Percentiles rank a stretch among this genome's conserved stretches.
Conservation (phyloP, 768 basidiomycete genomes). For the Rhizopogon vulgaris region DNA sequence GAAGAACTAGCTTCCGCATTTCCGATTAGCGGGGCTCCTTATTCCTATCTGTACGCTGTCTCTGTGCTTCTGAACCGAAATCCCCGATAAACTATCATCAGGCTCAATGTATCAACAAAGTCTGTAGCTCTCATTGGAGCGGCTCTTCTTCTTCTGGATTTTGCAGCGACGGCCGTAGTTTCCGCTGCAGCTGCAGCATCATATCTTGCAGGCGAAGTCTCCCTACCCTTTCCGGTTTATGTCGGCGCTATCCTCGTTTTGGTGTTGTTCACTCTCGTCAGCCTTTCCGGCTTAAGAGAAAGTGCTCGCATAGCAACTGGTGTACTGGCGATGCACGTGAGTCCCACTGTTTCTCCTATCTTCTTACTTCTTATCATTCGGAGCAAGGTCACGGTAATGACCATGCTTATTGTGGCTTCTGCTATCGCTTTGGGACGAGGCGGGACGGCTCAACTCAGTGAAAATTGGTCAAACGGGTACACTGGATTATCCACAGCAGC, state of each 20-base stretch:
- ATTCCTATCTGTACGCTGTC: slow-evolving; percentile 53
- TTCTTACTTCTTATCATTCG: neutral
- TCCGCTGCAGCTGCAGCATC: slow-evolving; percentile 68
- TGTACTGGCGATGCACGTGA: slow-evolving; percentile 55
- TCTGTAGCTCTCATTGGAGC: slow-evolving; percentile 59
- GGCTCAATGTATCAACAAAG: slow-evolving; percentile 61
- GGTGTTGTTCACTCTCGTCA: slow-evolving; percentile 44
- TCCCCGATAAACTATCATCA: slow-evolving; percentile 13
- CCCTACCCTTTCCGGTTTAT: slow-evolving; percentile 49
- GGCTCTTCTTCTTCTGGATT: slow-evolving; percentile 64
- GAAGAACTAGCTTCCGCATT: slow-evolving; percentile 65
- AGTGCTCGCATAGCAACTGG: slow-evolving; percentile 54
- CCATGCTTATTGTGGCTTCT: slow-evolving; percentile 44
- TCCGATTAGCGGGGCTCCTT: slow-evolving; percentile 66
- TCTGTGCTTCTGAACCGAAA: neutral
- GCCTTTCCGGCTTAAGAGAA: slow-evolving; percentile 55
- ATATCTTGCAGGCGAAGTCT: slow-evolving; percentile 61
- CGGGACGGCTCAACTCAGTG: slow-evolving; percentile 41
- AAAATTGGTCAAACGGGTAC: slow-evolving; percentile 47
- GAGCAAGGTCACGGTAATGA: slow-evolving; percentile 49
- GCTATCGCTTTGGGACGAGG: slow-evolving; percentile 43
- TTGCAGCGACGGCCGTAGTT: slow-evolving; percentile 60
- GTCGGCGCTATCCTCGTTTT: slow-evolving; percentile 51
- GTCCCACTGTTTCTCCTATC: slow-evolving; percentile 11
- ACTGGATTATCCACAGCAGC: slow-evolving; percentile 20